Percentiles rank a stretch among this genome's conserved stretches.
Conservation (phyloP, 78 protist genomes). For the Mantamonas sphyraenae region DNA sequence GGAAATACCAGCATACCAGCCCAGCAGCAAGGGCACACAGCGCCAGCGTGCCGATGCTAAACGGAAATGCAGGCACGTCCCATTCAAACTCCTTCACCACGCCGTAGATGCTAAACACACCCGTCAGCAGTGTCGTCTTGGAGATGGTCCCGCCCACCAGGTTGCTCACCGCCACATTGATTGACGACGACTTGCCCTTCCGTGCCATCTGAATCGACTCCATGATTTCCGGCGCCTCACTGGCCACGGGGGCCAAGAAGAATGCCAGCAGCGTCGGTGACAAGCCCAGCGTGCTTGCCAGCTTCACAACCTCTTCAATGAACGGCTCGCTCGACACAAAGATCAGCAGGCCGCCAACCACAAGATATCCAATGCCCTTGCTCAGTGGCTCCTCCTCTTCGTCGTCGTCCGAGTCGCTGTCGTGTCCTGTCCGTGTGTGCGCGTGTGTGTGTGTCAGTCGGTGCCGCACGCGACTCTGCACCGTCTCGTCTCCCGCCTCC, state of each 20-base stretch:
- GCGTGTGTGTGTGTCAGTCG: too few relatives aligned
- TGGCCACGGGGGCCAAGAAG: constrained; percentile 63
- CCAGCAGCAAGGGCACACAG: constrained; percentile 34
- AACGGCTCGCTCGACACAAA: constrained; percentile 52
- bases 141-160: constrained; percentile 66
- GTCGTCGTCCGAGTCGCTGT: constrained; percentile 48
- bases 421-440: too few relatives aligned
- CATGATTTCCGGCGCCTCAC: constrained; percentile 65
- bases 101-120: constrained; percentile 49
- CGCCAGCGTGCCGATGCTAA: constrained; percentile 19
- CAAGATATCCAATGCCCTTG: constrained; percentile 39
- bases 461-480: too few relatives aligned
- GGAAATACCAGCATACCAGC: constrained; percentile 29
- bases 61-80: constrained; percentile 51
- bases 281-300: constrained; percentile 25
- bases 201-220: constrained; percentile 47
- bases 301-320: constrained; percentile 37
- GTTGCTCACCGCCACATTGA: constrained; percentile 56
- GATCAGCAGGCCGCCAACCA: constrained; percentile 50
- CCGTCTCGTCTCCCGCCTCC: too few relatives aligned
- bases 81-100: constrained; percentile 39
- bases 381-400: constrained; percentile 52
- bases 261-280: constrained; percentile 50
- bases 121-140: constrained; percentile 56
- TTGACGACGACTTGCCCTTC: constrained; percentile 46